Evolutionary conservation across 116 monocot genomes (phyloP), one percentile per base, ranked within the genome.

Genomic region (Papilionanthe hybrid): DNA sequence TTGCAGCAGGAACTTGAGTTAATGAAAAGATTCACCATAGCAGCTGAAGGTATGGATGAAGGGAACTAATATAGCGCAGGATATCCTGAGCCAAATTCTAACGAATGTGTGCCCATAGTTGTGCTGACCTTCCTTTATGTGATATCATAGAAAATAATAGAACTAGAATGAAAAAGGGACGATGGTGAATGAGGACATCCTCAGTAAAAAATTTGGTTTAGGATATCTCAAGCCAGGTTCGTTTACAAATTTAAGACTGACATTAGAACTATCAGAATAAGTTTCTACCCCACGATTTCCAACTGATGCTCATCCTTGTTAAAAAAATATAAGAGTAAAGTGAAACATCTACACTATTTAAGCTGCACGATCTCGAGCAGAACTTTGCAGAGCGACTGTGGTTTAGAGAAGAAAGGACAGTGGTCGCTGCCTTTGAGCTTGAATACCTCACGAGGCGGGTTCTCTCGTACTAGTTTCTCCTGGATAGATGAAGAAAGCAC

Each of bases 401-500:
- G 92, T 81, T 96, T 93, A 13, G 96, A 96, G 86, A 96, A 96
- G 91, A 96, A 96, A 5, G 96, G 96, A 79, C 96, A 96, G 79
- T 96, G 96, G 58, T 96, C 96, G 29, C 93, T 87, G 41, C 90
- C 96, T 78, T 92, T 96, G 86, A 96, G 89, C 80, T 91, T 93
- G 86, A 83, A 96, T 42, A 92, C 85, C 4, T 88, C 85, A 7
- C 86, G 53, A 43, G 96, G 90, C 10, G 90, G 91, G 84, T 89
- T 96, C 72, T 90, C 92, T 13, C 89, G 69, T 75, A 96, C 92
- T 23, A 96, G 49, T 74, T 90, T 96, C 89, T 96, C 96, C 81
- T 96, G 96, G 27, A 83, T 77, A 49, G 93, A 93, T 2, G 90
- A 82, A 1, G 90, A 91, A n/a, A 96, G 80, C 83, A 96, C 79